Evolutionary conservation across 2,329 filamentous ascomycete genomes (phyloP).

Genomic region (Alternaria atra): DNA sequence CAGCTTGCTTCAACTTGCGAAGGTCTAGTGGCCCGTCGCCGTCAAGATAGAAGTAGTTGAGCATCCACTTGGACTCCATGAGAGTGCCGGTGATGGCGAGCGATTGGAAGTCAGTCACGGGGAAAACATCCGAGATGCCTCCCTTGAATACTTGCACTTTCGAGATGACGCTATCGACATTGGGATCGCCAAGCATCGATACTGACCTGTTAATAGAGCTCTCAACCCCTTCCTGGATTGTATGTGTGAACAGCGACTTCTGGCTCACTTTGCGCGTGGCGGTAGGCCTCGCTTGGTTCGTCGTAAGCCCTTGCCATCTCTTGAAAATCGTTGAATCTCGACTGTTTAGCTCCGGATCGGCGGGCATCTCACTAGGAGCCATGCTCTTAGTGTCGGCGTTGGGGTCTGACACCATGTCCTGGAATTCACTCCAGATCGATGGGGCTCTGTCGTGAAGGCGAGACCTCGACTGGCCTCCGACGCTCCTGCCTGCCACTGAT

Average conservation of each 20-base stretch:
- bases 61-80: slow-evolving; percentile 47
- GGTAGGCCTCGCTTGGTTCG: slow-evolving; percentile 15
- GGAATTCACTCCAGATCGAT: slow-evolving; percentile 42
- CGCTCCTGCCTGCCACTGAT: slow-evolving; percentile 25
- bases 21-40: slow-evolving; percentile 43
- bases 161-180: slow-evolving; percentile 47
- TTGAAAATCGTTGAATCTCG: slow-evolving; percentile 33
- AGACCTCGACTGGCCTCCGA: slow-evolving; percentile 27
- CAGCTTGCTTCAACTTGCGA: slow-evolving; percentile 42
- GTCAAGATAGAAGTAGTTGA: slow-evolving; percentile 48
- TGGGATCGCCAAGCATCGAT: slow-evolving; percentile 44
- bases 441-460: slow-evolving; percentile 28
- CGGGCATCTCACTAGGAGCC: slow-evolving; percentile 14
- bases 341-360: slow-evolving; percentile 19
- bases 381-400: slow-evolving; percentile 23
- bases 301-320: slow-evolving; percentile 38
- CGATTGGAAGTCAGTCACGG: slow-evolving; percentile 46
- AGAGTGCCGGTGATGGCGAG: slow-evolving; percentile 47
- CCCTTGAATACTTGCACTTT: slow-evolving; percentile 49
- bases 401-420: slow-evolving; percentile 43
- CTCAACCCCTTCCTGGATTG: slow-evolving; percentile 38
- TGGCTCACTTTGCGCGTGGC: slow-evolving; percentile 22
- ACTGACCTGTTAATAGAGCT: slow-evolving; percentile 30
- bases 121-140: slow-evolving; percentile 45
- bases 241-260: slow-evolving; percentile 33